Conservation (phyloP, 495 filamentous ascomycete genomes). For the Lasiosphaeris hirsuta region DNA sequence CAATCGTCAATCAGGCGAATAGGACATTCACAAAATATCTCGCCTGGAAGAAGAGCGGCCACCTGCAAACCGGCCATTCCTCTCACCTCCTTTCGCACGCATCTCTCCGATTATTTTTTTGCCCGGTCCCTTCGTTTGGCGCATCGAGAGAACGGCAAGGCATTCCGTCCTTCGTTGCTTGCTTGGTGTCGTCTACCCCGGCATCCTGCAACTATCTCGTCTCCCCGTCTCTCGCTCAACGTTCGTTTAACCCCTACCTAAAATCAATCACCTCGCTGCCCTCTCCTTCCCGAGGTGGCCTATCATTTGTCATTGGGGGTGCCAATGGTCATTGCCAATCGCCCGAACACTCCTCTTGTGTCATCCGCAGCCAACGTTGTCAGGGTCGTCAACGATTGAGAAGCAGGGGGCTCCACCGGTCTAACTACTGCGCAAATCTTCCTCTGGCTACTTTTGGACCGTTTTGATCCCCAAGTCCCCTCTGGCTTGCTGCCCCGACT, state of each 20-base stretch:
- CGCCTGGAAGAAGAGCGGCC: not conserved
- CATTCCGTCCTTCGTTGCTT: too few species aligned
- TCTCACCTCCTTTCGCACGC: not conserved
- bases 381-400: not conserved
- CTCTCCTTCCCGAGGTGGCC: too few species aligned
- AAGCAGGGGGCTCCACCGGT: not conserved
- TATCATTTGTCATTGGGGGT: too few species aligned
- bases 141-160: too few species aligned
- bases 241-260: too few species aligned
- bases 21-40: not conserved
- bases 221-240: too few species aligned
- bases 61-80: not conserved
- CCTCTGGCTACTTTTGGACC: not conserved
- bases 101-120: not conserved
- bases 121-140: not conserved
- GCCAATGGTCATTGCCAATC: not conserved
- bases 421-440: slow-evolving; percentile 12
- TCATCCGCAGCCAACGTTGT: not conserved
- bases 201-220: too few species aligned
- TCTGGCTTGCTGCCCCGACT: slow-evolving; percentile 5
- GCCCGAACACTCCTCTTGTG: not conserved
- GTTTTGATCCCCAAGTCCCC: not conserved
- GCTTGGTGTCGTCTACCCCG: too few species aligned
- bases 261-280: too few species aligned
- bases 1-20: not conserved